Base-by-base conservation (phyloP, 1,284 basidiomycete species). In the Takashimella tepidaria region DNA sequence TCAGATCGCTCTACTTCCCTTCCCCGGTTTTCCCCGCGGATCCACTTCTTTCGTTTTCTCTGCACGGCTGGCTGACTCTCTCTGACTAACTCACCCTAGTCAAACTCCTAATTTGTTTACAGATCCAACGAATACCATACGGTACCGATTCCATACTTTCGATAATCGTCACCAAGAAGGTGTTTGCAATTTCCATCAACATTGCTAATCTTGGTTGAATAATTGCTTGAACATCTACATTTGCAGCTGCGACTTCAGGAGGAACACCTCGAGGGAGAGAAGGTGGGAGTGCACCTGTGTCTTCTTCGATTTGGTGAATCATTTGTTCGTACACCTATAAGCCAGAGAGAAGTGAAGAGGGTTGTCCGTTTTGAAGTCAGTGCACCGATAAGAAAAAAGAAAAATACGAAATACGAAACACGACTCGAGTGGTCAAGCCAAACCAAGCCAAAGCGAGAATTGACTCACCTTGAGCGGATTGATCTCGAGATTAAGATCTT, bases 121-220 rank as follows among this genome's bases (percentile, higher is more conserved):
- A 98, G 69, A 98, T 98, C 96, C 96, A 99, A 61, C 96, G 83
- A 61, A 99, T 98, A 67, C 96, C 95, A 68, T 98, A 98, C 20
- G 95, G 96, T 12, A 98, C 95, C 65, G 86, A 89, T 67, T 98
- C 93, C 83, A 98, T 85, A 60, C 90, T 93, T 61, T 97, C 92
- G 68, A 98, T 96, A 68, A 99, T 98, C n/a, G 95, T 98, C 42
- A 89, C 80, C 55, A 98, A 79, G 78, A 99, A 97, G 66, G 88
- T 90, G 71, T 98, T 96, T 47, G 95, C 96, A 58, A 98, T 98
- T 73, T 98, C 92, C 91, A 97, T 96, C 58, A 98, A 82, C 92
- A 98, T 97, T 20, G 92, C 92, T 45, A 98, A 78, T 20, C 96
- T 84, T 10, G 93, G 93, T 4, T 90, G 89, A 66, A 98, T 97